These are phyloP conservation scores for Blastomyces silverae DNA, from an alignment of 2,329 filamentous ascomycete species.

Conservation along the genomic window DNA sequence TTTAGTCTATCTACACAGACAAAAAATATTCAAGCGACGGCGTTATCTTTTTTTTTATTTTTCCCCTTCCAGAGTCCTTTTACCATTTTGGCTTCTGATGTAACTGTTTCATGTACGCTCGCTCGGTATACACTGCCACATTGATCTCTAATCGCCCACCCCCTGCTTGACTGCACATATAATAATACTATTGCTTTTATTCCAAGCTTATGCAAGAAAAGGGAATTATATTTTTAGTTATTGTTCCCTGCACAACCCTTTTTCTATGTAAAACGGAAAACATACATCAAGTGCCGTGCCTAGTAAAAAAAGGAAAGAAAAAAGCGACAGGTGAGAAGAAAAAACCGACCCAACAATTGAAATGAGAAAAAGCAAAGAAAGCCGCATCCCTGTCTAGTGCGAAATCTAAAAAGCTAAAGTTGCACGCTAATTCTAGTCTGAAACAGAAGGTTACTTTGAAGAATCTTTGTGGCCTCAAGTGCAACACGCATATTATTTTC, in stretches of 20 bases:
- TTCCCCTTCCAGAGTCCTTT: not conserved
- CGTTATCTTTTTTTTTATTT: not conserved
- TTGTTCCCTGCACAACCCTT: not conserved
- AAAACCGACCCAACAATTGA: not conserved
- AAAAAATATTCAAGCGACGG: conserved; percentile 11
- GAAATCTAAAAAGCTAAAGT: conserved; percentile 6
- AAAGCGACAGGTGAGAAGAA: not conserved
- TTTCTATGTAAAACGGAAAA: not conserved
- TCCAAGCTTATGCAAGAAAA: not conserved
- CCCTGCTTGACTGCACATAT: not conserved
- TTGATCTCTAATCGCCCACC: not conserved
- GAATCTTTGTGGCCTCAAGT: not conserved
- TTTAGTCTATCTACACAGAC: conserved; percentile 4
- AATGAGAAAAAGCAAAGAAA: conserved; percentile 7
- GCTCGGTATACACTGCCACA: not conserved
- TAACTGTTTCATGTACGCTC: conserved; percentile 9
- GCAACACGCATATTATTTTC: not conserved
- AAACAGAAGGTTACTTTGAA: conserved; percentile 10
- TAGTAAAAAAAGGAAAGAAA: not conserved
- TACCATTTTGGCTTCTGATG: not conserved
- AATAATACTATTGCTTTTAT: not conserved
- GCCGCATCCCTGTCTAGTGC: not conserved
- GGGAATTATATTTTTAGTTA: not conserved
- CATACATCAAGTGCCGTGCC: not conserved
- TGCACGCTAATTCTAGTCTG: conserved; percentile 5